phyloP scores from a whole-genome alignment of 768 basidiomycete species.

The Udeniomyces megalosporus region DNA sequence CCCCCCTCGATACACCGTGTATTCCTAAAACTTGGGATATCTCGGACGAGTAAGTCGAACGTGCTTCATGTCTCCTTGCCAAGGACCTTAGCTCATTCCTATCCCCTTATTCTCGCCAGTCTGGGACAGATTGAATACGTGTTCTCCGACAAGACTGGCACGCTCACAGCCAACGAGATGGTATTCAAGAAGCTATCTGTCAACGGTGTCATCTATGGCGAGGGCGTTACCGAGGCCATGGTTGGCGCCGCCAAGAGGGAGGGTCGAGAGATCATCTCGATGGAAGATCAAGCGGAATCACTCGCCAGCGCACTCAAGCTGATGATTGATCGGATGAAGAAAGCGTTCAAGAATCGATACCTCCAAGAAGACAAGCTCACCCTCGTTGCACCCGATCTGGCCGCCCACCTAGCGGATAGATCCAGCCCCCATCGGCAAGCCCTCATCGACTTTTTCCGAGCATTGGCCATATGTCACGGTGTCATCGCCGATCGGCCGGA shows the following conservation, averaged over 20 bases:
- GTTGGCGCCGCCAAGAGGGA: slow-evolving; percentile 75
- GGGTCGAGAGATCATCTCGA: slow-evolving; percentile 47
- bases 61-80: no score
- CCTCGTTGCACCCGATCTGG: slow-evolving; percentile 70
- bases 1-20: slow-evolving; percentile 67
- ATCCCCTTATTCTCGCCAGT: slow-evolving; percentile 2
- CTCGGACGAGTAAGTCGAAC: slow-evolving; percentile 50
- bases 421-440: slow-evolving; percentile 39
- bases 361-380: slow-evolving; percentile 66
- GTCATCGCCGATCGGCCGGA: slow-evolving; percentile 69
- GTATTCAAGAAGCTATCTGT: slow-evolving; percentile 61
- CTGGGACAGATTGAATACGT: slow-evolving; percentile 95
- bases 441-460: slow-evolving; percentile 77
- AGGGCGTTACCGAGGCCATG: slow-evolving; percentile 89
- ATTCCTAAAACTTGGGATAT: slow-evolving; percentile 98
- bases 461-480: slow-evolving; percentile 81
- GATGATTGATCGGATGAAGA: slow-evolving; percentile 63
- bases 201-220: slow-evolving; percentile 52
- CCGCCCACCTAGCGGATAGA: slow-evolving; percentile 54
- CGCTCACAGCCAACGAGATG: slow-evolving; percentile 96
- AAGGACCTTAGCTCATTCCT: background rate
- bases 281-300: slow-evolving; percentile 52
- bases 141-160: slow-evolving; percentile 89
- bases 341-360: slow-evolving; percentile 75
- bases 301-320: slow-evolving; percentile 49